Evolutionary conservation across 2,329 filamentous ascomycete species (phyloP), one percentile per base, ranked within the genome.

Genomic region (Diaporthe australafricana): DNA sequence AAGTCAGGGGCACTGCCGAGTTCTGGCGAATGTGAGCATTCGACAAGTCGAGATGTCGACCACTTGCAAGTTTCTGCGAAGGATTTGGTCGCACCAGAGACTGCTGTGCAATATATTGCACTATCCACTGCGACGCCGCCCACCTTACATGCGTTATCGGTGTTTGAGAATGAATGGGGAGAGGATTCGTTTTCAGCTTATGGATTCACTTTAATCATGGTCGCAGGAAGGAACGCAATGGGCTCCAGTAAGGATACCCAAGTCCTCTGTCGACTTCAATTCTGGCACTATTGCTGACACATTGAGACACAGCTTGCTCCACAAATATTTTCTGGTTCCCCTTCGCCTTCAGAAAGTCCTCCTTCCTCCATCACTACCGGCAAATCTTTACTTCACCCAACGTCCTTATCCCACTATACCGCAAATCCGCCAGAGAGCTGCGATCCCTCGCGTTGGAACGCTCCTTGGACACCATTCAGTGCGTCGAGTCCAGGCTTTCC

Each of bases 131-230:
- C 56, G 16, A 60, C 20, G 56, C 14, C 56, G 22, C 56, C 35
- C 6, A 45, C 20, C 4, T 60, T 60, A 30, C 11, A 60, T 45
- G 8, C 38, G 45, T n/a, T 60, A 45, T 45, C 38, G 12, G 38
- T 20, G 16, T 60, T 60, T 60, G 56, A 60, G 22, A 60, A 30
- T 16, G 56, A 60, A 45, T 60, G 56, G 38, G 56, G 56, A 45
- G 56, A 60, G 38, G 56, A 60, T n/a, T 30, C 2, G 7, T 60
- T 42, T 12, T 60, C 56, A 20, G 56, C 38, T 8, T 60, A 60
- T 45, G 56, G 56, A 45, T 45, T 60, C 5, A 27, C 22, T 11
- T 9, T 60, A 12, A 60, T 60, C 22, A 45, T 60, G 35, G 56
- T 45, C 1, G 56, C 56, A 11, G 56, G 56, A 42, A 60, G 20